A percentile compares a stretch with the other conserved stretches of the same genome.
Evolutionary conservation across 768 basidiomycete species (phyloP).

Genomic region (Scleroderma bovista): DNA sequence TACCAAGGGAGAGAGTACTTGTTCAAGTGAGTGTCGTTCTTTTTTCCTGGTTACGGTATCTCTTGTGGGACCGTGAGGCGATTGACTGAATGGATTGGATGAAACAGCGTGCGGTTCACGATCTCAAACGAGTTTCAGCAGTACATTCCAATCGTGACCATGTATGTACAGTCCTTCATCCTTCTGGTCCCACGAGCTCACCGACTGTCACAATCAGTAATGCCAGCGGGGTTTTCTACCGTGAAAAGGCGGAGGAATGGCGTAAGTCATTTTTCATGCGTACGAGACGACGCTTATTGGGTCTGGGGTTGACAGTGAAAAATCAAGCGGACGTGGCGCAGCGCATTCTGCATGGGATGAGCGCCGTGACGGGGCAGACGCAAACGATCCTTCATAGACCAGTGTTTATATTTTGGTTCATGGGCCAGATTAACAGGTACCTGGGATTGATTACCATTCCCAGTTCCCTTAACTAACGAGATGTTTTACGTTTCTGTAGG

Average conservation of each 20-base stretch:
- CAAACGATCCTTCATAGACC: constrained; percentile 53
- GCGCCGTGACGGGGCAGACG: constrained; percentile 50
- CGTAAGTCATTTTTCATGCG: constrained; percentile 36
- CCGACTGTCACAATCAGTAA: constrained; percentile 30
- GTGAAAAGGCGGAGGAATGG: constrained; percentile 62
- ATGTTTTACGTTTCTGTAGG: constrained; percentile 26
- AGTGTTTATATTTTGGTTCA: constrained; percentile 72
- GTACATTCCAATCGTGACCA: constrained; percentile 53
- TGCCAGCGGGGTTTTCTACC: constrained; percentile 42
- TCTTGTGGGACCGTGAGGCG: not conserved
- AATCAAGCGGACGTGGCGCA: constrained; percentile 58
- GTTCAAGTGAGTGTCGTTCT: constrained; percentile 50
- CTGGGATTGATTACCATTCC: constrained; percentile 5
- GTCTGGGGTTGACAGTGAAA: constrained; percentile 35
- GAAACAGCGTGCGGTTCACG: constrained; percentile 58
- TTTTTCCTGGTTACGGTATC: not conserved
- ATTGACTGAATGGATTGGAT: constrained; percentile 3
- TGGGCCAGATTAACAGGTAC: constrained; percentile 60
- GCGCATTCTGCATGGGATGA: constrained; percentile 53
- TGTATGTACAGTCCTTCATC: constrained; percentile 33
- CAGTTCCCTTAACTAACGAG: not conserved
- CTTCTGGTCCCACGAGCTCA: not conserved
- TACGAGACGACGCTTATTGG: too few species aligned
- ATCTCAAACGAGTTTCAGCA: constrained; percentile 66
- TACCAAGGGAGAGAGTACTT: constrained; percentile 69